Base-by-base conservation (phyloP, 169 alveolate species). In the Eimeria acervulina region DNA sequence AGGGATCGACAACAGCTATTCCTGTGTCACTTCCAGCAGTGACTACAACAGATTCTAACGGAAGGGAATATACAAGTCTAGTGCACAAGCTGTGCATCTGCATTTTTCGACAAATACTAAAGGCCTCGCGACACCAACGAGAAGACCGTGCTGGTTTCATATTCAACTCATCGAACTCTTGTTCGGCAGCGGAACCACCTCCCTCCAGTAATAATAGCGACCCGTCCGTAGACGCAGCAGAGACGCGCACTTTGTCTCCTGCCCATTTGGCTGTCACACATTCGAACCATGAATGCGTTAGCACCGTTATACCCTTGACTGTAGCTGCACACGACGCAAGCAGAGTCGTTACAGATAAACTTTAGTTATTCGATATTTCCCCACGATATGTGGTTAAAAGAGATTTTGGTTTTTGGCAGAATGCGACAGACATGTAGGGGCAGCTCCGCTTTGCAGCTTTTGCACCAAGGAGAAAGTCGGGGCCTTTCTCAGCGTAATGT, bases 21-120 rank as follows among this genome's bases (percentile, higher is more conserved):
- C 94, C 90, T 55, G 96, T 85, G n/a, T 93, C 96, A 36, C 96
- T 83, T 52, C 96, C 96, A n/a, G 70, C 63, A 13, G 96, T 83
- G 44, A 89, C 96, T 66, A 93, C 89, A 21, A 81, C 96, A 36
- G 96, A 93, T 63, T 93, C 96, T 51, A 93, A 61, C 21, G 96
- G 96, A 59, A 93, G 84, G 42, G 83, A 42, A n/a, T 83, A 83
- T 1, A 93, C 94, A 10, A 59, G 55, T 12, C 96, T 68, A 21
- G 90, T 33, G 40, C 96, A 88, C 68, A 93, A 84, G 40, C 80
- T 44, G 55, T 93, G 96, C 28, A 93, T 47, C 15, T 59, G 84
- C 88, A 93, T 72, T 80, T 70, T 93, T 15, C 78, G 59, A 17
- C 23, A 83, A 19, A 93, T 33, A 44, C 80, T 44, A 23, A 93